Evolutionary conservation across 1,284 basidiomycete genomes (phyloP).

Genomic region (Tremellales sp.): DNA sequence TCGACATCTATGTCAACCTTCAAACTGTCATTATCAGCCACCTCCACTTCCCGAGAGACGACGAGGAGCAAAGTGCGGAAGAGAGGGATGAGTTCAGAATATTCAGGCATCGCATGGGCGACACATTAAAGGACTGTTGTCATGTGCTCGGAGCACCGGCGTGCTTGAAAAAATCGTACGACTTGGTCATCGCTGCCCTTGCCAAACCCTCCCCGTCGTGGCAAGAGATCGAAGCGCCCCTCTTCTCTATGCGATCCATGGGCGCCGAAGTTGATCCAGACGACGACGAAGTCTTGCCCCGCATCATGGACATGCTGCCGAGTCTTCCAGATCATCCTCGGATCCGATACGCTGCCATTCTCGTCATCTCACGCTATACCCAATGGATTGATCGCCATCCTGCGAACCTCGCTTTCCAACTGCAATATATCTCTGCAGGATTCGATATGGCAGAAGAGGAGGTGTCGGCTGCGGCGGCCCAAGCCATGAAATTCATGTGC

Average conservation of each 20-base stretch:
- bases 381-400: slow-evolving; percentile 94
- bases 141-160: slow-evolving; percentile 82
- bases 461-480: slow-evolving; percentile 89
- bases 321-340: slow-evolving; percentile 84
- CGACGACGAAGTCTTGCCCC: slow-evolving; percentile 82
- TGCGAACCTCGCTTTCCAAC: slow-evolving; percentile 75
- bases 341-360: slow-evolving; percentile 89
- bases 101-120: slow-evolving; percentile 97
- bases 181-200: slow-evolving; percentile 72
- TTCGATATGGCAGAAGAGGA: slow-evolving; percentile 77
- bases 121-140: slow-evolving; percentile 98
- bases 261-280: slow-evolving; percentile 84
- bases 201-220: slow-evolving; percentile 57
- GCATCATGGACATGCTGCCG: slow-evolving; percentile 92
- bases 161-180: slow-evolving; percentile 77
- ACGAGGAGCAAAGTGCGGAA: slow-evolving; percentile 69
- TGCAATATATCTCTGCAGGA: slow-evolving; percentile 88
- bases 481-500: slow-evolving; percentile 94
- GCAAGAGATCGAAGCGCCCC: slow-evolving; percentile 96
- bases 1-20: slow-evolving; percentile 76
- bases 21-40: slow-evolving; percentile 86
- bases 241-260: slow-evolving; percentile 98
- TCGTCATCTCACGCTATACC: slow-evolving; percentile 94
- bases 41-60: slow-evolving; percentile 83
- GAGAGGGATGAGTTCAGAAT: slow-evolving; percentile 90